Evolutionary conservation across 2,329 filamentous ascomycete genomes (phyloP).

Genomic region (Emergomyces orientalis): DNA sequence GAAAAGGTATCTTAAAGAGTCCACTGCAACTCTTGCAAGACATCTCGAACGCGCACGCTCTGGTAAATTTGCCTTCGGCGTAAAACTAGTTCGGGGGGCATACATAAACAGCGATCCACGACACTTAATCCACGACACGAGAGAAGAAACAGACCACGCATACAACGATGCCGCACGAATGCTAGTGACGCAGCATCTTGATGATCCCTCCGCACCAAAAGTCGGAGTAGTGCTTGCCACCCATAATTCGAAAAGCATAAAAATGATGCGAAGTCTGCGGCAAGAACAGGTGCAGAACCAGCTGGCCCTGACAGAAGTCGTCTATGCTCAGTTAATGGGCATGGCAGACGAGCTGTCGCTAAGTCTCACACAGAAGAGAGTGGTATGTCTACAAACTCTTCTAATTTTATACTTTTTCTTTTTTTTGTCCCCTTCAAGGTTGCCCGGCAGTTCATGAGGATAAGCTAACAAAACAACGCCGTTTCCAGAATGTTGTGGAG

Average conservation of each 20-base stretch:
- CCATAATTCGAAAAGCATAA: constrained; percentile 48
- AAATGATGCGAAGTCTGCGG: constrained; percentile 41
- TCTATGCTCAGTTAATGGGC: constrained; percentile 76
- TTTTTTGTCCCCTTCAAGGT: background rate
- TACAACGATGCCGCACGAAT: constrained; percentile 51
- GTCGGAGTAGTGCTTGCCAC: constrained; percentile 51
- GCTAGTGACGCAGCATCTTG: constrained; percentile 43
- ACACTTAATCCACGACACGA: constrained; percentile 38
- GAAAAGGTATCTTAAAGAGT: constrained; percentile 37
- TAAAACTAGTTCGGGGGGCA: constrained; percentile 47
- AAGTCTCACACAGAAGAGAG: constrained; percentile 40
- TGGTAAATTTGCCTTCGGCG: constrained; percentile 43
- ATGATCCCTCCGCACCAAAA: constrained; percentile 28
- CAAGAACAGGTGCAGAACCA: constrained; percentile 40
- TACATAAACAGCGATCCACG: constrained; percentile 44
- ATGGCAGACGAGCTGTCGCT: constrained; percentile 90
- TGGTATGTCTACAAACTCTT: constrained; percentile 8
- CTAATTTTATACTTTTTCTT: no score
- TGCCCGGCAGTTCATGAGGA: background rate
- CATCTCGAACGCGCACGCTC: constrained; percentile 39
- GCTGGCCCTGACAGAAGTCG: constrained; percentile 37
- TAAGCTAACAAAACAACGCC: background rate
- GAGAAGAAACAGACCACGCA: constrained; percentile 40
- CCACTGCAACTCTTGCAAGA: constrained; percentile 36
- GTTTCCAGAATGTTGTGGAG: background rate